Percentiles rank a stretch among this genome's conserved stretches.
Evolutionary conservation across 176 grass and related monocot species (phyloP).

Genomic region (Paspalum vaginatum): DNA sequence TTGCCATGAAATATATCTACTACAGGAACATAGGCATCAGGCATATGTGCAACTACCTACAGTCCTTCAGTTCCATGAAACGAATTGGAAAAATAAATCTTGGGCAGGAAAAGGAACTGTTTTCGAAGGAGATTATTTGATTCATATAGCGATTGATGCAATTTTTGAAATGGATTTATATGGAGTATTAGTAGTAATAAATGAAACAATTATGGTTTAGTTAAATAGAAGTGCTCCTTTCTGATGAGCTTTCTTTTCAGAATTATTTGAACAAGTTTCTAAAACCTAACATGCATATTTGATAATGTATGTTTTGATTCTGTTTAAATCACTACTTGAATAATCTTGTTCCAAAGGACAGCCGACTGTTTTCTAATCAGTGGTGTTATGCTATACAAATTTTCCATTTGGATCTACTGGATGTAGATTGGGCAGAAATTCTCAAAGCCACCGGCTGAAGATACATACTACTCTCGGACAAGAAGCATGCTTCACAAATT

Average conservation of each 20-base stretch:
- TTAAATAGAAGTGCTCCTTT: conserved; percentile 2
- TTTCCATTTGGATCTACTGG: conserved; percentile 27
- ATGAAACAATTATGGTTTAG: conserved; percentile 11
- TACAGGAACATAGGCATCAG: background rate
- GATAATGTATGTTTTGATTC: conserved; percentile 1
- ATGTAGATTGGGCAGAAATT: conserved; percentile 86
- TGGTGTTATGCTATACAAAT: conserved; percentile 9
- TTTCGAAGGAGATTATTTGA: conserved; percentile 5
- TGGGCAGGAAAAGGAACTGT: conserved; percentile 18
- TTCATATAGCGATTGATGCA: conserved; percentile 3
- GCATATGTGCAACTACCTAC: background rate
- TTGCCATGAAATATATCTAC: background rate
- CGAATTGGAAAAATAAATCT: background rate
- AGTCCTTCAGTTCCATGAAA: background rate
- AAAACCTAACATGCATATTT: background rate
- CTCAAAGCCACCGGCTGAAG: conserved; percentile 64
- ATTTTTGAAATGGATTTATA: background rate
- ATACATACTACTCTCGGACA: conserved; percentile 66
- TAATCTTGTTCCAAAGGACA: conserved; percentile 7
- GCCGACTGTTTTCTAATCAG: background rate
- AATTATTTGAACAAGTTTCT: background rate
- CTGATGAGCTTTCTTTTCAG: background rate
- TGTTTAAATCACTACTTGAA: background rate
- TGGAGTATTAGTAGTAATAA: background rate
- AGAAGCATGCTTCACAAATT: conserved; percentile 74